phyloP scores from a whole-genome alignment of 2,329 filamentous ascomycete species.

The Epichloe elymi region DNA sequence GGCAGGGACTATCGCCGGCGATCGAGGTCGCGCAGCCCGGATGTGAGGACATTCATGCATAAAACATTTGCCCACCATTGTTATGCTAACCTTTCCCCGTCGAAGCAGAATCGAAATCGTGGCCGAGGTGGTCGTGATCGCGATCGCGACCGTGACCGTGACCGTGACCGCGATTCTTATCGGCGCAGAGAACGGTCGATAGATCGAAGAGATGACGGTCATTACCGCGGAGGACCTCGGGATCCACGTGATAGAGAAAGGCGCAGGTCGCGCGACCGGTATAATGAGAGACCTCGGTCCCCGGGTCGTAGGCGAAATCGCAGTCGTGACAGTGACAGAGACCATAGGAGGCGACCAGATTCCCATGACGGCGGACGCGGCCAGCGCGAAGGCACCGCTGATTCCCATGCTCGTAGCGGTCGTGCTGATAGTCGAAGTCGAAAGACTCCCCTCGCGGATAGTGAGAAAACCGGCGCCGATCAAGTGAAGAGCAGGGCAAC shows the following conservation, averaged over 20 bases:
- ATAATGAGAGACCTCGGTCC: conserved; percentile 44
- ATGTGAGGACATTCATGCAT: conserved; percentile 35
- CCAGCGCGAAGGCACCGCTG: conserved; percentile 57
- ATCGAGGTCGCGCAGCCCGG: conserved; percentile 48
- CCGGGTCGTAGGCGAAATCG: conserved; percentile 45
- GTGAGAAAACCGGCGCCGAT: conserved; percentile 33
- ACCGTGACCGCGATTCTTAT: conserved; percentile 42
- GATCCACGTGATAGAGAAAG: conserved; percentile 45
- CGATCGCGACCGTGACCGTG: conserved; percentile 35
- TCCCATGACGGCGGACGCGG: conserved; percentile 52
- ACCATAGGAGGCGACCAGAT: conserved; percentile 61
- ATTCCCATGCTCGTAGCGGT: conserved; percentile 53
- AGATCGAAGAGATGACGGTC: conserved; percentile 54
- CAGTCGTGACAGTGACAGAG: conserved; percentile 50
- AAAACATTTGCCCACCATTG: conserved; percentile 11
- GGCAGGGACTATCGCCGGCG: conserved; percentile 40
- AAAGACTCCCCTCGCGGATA: conserved; percentile 37
- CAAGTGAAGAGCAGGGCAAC: conserved; percentile 46
- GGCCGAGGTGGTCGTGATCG: conserved; percentile 33
- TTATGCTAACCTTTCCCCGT: conserved; percentile 24
- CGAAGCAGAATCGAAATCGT: conserved; percentile 43
- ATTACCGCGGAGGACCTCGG: conserved; percentile 46
- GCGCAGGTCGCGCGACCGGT: conserved; percentile 49
- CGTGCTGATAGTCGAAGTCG: conserved; percentile 47
- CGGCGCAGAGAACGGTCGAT: conserved; percentile 58